phyloP scores from a whole-genome alignment of 257 asterid genomes.

The Linderniella brevidens region DNA sequence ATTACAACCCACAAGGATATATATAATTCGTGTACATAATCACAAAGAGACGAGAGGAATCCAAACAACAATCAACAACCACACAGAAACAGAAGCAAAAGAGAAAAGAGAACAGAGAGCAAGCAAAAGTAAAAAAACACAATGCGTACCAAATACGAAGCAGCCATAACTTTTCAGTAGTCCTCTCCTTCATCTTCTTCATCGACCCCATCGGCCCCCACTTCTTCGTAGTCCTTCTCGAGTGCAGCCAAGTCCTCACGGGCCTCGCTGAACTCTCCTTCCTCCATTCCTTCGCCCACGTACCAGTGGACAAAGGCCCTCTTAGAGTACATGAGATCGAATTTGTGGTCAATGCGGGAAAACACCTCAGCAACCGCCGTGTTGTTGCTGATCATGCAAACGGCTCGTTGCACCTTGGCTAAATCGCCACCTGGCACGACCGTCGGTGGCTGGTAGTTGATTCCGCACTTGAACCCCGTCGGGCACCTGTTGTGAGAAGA shows the following conservation, averaged over 20 bases:
- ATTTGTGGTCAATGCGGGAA: conserved; percentile 79
- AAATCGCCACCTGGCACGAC: conserved; percentile 91
- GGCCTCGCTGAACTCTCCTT: conserved; percentile 86
- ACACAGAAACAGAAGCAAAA: too few relatives aligned
- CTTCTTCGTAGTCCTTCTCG: conserved; percentile 76
- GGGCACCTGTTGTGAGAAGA: conserved; percentile 52
- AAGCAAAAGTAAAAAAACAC: too few relatives aligned
- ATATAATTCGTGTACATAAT: too few relatives aligned
- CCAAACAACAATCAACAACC: too few relatives aligned
- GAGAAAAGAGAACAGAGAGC: too few relatives aligned
- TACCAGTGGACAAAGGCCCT: conserved; percentile 94
- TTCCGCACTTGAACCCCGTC: conserved; percentile 85
- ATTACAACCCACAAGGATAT: too few relatives aligned
- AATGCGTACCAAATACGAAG: too few relatives aligned
- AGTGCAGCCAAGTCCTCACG: conserved; percentile 90
- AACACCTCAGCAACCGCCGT: conserved; percentile 93
- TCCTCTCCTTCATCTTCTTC: conserved; percentile 75
- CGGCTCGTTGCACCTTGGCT: conserved; percentile 82
- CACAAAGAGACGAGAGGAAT: too few relatives aligned
- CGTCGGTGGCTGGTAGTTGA: conserved; percentile 80
- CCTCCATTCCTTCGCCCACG: conserved; percentile 94
- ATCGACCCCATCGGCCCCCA: conserved; percentile 75
- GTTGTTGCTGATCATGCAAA: conserved; percentile 93
- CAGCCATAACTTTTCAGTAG: conserved; percentile 7
- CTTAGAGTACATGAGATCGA: conserved; percentile 81